A percentile compares a stretch with the other conserved stretches of the same genome.
phyloP scores from a whole-genome alignment of 2,329 filamentous ascomycete species.

The Cercospora brassicicola region DNA sequence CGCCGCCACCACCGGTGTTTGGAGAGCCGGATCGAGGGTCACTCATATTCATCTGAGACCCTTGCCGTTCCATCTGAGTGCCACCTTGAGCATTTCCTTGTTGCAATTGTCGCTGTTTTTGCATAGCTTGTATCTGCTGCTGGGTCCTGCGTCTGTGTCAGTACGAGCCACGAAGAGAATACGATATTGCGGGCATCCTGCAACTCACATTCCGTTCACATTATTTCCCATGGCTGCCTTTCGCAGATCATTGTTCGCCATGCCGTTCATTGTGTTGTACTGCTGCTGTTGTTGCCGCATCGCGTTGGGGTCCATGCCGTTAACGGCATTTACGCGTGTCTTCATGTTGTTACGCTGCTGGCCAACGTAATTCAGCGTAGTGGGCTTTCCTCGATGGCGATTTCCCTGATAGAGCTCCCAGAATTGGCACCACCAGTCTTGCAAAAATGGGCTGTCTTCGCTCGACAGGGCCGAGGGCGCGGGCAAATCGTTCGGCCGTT shows the following conservation, averaged over 20 bases:
- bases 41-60: slow-evolving; percentile 82
- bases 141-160: slow-evolving; percentile 31
- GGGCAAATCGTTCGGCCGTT: slow-evolving; percentile 78
- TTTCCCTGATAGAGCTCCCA: slow-evolving; percentile 93
- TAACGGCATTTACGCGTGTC: slow-evolving; percentile 64
- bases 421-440: slow-evolving; percentile 96
- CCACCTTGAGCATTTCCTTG: slow-evolving; percentile 25
- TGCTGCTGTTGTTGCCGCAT: slow-evolving; percentile 34
- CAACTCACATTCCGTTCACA: slow-evolving; percentile 28
- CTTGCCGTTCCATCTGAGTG: slow-evolving; percentile 80
- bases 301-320: slow-evolving; percentile 61
- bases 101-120: slow-evolving; percentile 55
- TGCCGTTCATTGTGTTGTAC: slow-evolving; percentile 28
- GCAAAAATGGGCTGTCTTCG: slow-evolving; percentile 78
- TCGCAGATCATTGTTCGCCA: slow-evolving; percentile 23
- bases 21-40: slow-evolving; percentile 79
- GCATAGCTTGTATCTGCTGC: slow-evolving; percentile 59
- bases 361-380: slow-evolving; percentile 32
- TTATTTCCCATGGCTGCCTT: slow-evolving; percentile 25
- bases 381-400: slow-evolving; percentile 61
- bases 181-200: not conserved
- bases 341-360: slow-evolving; percentile 76
- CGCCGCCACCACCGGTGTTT: slow-evolving; percentile 63
- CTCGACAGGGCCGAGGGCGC: slow-evolving; percentile 67
- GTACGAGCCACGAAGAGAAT: not conserved